These are phyloP conservation scores for Chalciporus chontae DNA, from an alignment of 768 basidiomycete genomes.

Conservation along the genomic window DNA sequence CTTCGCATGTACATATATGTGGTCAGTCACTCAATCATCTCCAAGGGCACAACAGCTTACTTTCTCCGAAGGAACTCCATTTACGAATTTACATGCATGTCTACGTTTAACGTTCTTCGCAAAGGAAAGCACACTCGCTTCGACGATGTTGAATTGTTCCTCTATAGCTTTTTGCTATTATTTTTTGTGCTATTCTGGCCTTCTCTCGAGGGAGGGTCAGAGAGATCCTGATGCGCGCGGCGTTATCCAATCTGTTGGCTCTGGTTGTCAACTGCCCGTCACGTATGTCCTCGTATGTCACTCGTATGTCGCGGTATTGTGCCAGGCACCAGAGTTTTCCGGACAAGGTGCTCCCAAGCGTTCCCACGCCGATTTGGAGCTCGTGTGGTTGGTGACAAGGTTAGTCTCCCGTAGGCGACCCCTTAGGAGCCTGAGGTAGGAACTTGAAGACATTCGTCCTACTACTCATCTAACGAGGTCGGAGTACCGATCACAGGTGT, in stretches of 20 bases:
- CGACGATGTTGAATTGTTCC: constrained; percentile 8
- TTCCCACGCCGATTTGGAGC: no score
- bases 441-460: no score
- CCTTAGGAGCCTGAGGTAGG: no score
- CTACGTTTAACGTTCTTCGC: constrained; percentile 2
- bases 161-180: constrained; percentile 6
- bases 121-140: background rate
- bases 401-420: no score
- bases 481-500: no score
- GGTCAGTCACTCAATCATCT: background rate
- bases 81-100: no score
- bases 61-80: no score
- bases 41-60: constrained; percentile 4
- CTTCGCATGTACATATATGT: no score
- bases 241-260: background rate
- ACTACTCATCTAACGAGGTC: no score
- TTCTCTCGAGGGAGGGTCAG: background rate
- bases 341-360: background rate
- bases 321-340: background rate
- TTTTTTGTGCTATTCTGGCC: constrained; percentile 2
- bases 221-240: background rate
- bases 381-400: no score
- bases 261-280: background rate
- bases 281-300: no score
- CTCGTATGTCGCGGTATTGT: background rate